Conservation (phyloP, 768 basidiomycete species). For the Rhizopogon vinicolor region DNA sequence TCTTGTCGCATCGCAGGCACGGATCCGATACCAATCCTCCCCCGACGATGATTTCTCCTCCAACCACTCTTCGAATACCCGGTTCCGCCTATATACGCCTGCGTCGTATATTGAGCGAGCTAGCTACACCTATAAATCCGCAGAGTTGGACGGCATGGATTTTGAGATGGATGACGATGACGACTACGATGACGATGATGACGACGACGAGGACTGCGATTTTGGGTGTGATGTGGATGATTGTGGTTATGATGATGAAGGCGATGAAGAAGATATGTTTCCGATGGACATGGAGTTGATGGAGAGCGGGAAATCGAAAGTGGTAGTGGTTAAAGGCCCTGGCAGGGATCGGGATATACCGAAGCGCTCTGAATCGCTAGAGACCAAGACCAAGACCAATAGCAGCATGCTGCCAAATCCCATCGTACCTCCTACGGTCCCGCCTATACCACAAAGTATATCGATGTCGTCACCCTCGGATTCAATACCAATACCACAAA, state of each 20-base stretch:
- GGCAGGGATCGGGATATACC: not conserved
- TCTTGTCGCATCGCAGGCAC: slow-evolving; percentile 23
- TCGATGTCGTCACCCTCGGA: no score
- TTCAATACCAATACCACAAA: no score
- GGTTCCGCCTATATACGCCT: slow-evolving; percentile 27
- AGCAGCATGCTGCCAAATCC: no score
- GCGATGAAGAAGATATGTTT: slow-evolving; percentile 7
- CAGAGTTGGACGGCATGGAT: slow-evolving; percentile 21
- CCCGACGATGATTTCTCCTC: not conserved
- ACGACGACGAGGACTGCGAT: slow-evolving; percentile 27
- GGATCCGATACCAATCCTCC: not conserved
- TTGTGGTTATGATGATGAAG: slow-evolving; percentile 11
- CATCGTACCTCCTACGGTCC: no score
- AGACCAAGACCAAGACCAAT: no score
- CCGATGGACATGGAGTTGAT: not conserved
- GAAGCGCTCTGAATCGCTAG: no score
- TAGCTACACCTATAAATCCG: slow-evolving; percentile 25
- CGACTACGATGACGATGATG: slow-evolving; percentile 19
- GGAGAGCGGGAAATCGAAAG: not conserved
- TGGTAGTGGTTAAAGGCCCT: slow-evolving; percentile 4
- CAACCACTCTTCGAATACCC: slow-evolving; percentile 4
- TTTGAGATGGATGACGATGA: slow-evolving; percentile 26
- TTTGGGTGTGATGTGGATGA: slow-evolving; percentile 8
- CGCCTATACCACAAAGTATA: no score
- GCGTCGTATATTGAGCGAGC: slow-evolving; percentile 6